Conservation (phyloP, 2,329 filamentous ascomycete genomes). For the Ophiostoma pallidulum region DNA sequence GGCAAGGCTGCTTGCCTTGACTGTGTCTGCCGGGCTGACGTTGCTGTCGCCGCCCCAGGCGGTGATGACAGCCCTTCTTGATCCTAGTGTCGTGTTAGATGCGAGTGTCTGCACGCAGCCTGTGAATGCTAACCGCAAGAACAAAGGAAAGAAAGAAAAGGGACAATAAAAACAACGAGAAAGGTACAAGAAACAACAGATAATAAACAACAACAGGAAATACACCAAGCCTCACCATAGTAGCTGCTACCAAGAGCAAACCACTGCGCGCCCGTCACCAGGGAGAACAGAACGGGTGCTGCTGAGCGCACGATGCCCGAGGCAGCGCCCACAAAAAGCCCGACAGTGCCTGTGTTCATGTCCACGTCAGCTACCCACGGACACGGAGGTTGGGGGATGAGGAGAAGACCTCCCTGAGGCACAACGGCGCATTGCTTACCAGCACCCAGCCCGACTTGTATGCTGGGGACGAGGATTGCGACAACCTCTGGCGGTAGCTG, state of each 20-base stretch:
- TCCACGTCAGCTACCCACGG: too few relatives aligned
- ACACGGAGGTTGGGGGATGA: too few relatives aligned
- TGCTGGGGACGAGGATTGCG: slow-evolving; percentile 39
- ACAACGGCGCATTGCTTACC: slow-evolving; percentile 33
- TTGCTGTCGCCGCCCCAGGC: slow-evolving; percentile 41
- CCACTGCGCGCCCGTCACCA: slow-evolving; percentile 70
- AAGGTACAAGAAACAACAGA: too few relatives aligned
- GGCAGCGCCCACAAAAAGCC: slow-evolving; percentile 56
- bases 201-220: too few relatives aligned
- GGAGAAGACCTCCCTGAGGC: too few relatives aligned
- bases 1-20: slow-evolving; percentile 59
- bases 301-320: slow-evolving; percentile 61
- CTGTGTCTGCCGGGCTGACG: slow-evolving; percentile 48
- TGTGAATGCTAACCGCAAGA: not conserved
- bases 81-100: slow-evolving; percentile 16
- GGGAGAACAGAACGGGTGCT: slow-evolving; percentile 60
- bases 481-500: slow-evolving; percentile 34
- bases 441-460: slow-evolving; percentile 50
- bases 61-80: slow-evolving; percentile 29
- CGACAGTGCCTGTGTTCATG: slow-evolving; percentile 41
- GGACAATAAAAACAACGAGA: too few relatives aligned
- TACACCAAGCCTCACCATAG: slow-evolving; percentile 52
- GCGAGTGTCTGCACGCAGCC: not conserved
- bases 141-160: not conserved
- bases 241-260: slow-evolving; percentile 68